Conservation (phyloP, 1,284 basidiomycete genomes). For the Rhodofomes roseus region DNA sequence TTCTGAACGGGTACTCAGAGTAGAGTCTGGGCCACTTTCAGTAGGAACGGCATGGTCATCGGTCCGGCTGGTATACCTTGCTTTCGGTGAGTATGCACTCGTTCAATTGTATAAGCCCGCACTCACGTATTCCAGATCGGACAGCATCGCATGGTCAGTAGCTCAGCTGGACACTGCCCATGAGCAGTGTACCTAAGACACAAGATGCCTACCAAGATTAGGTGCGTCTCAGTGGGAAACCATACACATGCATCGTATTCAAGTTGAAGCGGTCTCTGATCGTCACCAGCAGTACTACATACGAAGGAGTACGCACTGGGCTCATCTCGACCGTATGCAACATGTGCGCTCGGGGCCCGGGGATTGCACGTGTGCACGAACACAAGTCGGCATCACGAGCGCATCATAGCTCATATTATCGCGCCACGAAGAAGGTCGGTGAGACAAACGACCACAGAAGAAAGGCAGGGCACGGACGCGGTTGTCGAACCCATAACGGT, state of each 20-base stretch:
- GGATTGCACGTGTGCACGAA: not conserved
- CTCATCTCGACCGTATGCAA: not conserved
- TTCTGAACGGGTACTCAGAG: no score
- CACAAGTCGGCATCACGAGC: not conserved
- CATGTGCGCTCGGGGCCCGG: not conserved
- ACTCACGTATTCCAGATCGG: no score
- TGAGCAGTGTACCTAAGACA: no score
- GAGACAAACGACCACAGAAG: no score
- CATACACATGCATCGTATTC: not conserved
- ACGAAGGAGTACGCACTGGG: not conserved
- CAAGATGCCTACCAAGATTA: not conserved
- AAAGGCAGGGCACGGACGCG: no score
- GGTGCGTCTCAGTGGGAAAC: not conserved
- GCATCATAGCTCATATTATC: not conserved
- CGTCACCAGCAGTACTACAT: not conserved
- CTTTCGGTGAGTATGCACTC: no score
- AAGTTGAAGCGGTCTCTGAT: not conserved
- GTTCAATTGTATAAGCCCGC: no score
- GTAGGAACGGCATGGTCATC: no score
- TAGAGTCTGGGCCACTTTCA: no score
- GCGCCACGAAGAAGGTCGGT: no score
- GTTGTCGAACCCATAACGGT: no score
- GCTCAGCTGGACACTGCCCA: not conserved
- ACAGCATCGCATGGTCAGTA: not conserved
- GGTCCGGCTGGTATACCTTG: no score